Evolutionary conservation across 768 basidiomycete genomes (phyloP).

Genomic region (Leccinum disarticulatum): DNA sequence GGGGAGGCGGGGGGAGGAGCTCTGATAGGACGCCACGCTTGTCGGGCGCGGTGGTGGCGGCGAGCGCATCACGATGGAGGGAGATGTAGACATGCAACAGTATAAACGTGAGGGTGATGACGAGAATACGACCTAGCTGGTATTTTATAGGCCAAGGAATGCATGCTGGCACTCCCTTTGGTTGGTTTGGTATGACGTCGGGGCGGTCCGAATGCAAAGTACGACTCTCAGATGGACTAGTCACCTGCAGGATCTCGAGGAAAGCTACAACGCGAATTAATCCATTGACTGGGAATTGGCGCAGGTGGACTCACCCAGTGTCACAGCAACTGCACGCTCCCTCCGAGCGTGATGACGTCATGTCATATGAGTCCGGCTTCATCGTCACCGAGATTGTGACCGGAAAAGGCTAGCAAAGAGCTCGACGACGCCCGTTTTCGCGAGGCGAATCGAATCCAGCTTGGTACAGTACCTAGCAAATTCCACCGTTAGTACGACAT

Average conservation of each 20-base stretch:
- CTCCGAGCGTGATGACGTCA: neutral
- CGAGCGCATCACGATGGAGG: neutral
- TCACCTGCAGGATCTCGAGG: neutral
- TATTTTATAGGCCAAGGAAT: conserved; percentile 18
- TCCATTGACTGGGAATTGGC: neutral
- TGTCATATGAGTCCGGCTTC: neutral
- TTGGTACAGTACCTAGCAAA: neutral
- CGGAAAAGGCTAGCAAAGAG: neutral
- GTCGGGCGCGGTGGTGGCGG: conserved; percentile 12
- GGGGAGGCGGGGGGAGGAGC: conserved; percentile 17
- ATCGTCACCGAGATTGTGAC: too few relatives aligned
- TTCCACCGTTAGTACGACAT: neutral
- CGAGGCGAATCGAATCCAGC: neutral
- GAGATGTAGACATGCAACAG: conserved; percentile 4
- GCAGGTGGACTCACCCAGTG: neutral
- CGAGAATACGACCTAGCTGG: conserved; percentile 3
- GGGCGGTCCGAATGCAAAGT: conserved; percentile 5
- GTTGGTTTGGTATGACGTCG: conserved; percentile 13
- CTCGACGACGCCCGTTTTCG: neutral
- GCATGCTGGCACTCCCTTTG: neutral
- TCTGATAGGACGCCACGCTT: conserved; percentile 10
- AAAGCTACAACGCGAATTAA: neutral
- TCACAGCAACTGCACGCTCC: neutral
- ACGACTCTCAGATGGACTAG: neutral
- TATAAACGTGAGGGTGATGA: neutral